phyloP scores from a whole-genome alignment of 169 alveolate genomes.

The Babesia gibsoni region DNA sequence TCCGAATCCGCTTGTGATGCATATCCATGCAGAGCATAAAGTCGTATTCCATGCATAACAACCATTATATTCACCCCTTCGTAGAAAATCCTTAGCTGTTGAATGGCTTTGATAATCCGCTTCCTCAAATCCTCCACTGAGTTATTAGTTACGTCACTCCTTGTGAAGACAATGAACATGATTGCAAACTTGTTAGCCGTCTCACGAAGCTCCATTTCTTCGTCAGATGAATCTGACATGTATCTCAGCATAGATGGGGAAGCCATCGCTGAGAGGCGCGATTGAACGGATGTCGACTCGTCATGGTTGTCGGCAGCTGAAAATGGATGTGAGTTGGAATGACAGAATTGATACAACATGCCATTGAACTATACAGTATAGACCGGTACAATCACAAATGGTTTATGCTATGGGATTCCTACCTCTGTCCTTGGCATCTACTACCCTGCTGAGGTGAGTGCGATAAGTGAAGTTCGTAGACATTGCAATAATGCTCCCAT shows the following conservation, averaged over 20 bases:
- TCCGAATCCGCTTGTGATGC: not conserved
- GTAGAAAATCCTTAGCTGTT: conserved; percentile 8
- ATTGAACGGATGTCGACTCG: not conserved
- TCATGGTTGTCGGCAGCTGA: too few relatives aligned
- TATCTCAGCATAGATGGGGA: too few relatives aligned
- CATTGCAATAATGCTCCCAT: conserved; percentile 22
- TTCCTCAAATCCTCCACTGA: conserved; percentile 6
- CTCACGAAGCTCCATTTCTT: not conserved
- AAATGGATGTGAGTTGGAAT: too few relatives aligned
- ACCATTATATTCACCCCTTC: conserved; percentile 8
- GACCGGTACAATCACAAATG: not conserved
- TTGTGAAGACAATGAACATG: conserved; percentile 42
- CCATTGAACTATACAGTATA: not conserved
- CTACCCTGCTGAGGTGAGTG: conserved; percentile 43
- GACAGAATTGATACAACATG: not conserved
- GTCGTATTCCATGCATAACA: conserved; percentile 41
- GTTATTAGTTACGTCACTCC: conserved; percentile 23
- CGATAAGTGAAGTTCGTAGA: conserved; percentile 44
- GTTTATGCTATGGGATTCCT: not conserved
- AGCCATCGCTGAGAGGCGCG: too few relatives aligned
- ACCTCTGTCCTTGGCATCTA: conserved; percentile 5
- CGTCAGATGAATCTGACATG: conserved; percentile 28
- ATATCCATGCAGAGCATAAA: conserved; percentile 13
- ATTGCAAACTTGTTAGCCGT: not conserved
- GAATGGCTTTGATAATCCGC: conserved; percentile 20